Evolutionary conservation across 1,284 basidiomycete genomes (phyloP), one percentile per base, ranked within the genome.

Genomic region (Tilletia indica): DNA sequence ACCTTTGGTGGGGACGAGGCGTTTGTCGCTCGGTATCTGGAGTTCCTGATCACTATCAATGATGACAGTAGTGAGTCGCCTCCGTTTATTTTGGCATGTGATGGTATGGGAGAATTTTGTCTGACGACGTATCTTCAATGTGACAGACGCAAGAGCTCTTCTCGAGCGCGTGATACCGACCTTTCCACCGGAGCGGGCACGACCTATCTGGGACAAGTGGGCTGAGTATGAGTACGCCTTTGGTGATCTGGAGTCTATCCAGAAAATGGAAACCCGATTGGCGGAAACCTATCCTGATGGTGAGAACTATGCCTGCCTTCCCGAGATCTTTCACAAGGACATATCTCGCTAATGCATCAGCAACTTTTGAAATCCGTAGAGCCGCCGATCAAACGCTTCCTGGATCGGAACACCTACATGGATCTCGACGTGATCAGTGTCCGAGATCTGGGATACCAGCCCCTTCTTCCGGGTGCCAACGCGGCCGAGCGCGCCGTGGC

Each of bases 181-280:
- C 0, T 94, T 98, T 82, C 84, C 91, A 0, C 87, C 93, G 4
- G 92, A 93, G 51, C 89, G 89, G 54, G 93, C 94, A 12, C 88
- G 92, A 61, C 90, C 91, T 0, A 87, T 99, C 16, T 99, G 95
- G 95, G 93, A 97, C 79, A 89, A 92, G 66, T 99, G 96, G 97
- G 91, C 93, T 2, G 88, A 91, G 72, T 97, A 97, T 86, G 94
- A 97, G 85, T 97, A 96, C 86, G 91, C 93, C 82, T 98, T 93
- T 83, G 94, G 94, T 31, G 94, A 97, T 85, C 87, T 94, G n/a
- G 90, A 92, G 64, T 91, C 92, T 1, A 90, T 93, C 9, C 90
- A 92, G 75, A 93, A 95, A 84, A 89, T 98, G 67, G 94, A 97
- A 84, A 89, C 90, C 74, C 89, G 96, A 4, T 91, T 97, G 80